Conservation (phyloP, 805 yeast genomes). For the Candida rishiriensis region DNA sequence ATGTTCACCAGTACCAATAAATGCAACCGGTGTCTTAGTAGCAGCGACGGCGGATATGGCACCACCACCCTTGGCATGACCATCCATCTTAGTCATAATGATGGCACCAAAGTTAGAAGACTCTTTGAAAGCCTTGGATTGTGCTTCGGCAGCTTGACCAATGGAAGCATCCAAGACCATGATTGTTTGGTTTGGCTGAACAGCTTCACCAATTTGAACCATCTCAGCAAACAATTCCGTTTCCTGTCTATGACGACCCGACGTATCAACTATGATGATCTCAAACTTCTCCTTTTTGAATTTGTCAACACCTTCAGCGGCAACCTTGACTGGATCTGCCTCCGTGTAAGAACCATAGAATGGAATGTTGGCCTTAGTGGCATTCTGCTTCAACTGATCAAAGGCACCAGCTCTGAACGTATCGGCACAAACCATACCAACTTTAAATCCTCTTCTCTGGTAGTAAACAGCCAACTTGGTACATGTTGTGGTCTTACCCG, state of each 20-base stretch:
- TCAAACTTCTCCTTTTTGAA: conserved; percentile 91
- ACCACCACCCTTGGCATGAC: conserved; percentile 99
- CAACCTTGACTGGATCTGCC: conserved; percentile 91
- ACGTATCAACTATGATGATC: conserved; percentile 91
- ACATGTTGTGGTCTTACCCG: conserved; percentile 98
- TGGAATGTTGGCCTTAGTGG: conserved; percentile 91
- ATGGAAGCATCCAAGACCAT: conserved; percentile 97
- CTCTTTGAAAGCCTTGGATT: conserved; percentile 91
- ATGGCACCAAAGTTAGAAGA: conserved; percentile 92
- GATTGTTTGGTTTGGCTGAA: conserved; percentile 90
- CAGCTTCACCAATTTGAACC: conserved; percentile 86
- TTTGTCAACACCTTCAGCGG: conserved; percentile 85
- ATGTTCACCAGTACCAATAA: conserved; percentile 98
- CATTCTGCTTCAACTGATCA: conserved; percentile 96
- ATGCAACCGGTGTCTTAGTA: conserved; percentile 88
- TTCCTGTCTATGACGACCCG: conserved; percentile 97
- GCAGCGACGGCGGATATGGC: conserved; percentile 98
- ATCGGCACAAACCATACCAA: conserved; percentile 97
- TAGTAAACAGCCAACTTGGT: conserved; percentile 94
- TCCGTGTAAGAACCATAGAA: conserved; percentile 93
- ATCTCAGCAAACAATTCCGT: conserved; percentile 86
- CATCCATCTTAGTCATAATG: conserved; percentile 93
- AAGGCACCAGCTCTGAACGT: conserved; percentile 99
- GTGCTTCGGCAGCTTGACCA: conserved; percentile 97
- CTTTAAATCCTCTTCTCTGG: conserved; percentile 88